Evolutionary conservation across 257 asterid species (phyloP).

Genomic region (Fraxinus pennsylvanica): DNA sequence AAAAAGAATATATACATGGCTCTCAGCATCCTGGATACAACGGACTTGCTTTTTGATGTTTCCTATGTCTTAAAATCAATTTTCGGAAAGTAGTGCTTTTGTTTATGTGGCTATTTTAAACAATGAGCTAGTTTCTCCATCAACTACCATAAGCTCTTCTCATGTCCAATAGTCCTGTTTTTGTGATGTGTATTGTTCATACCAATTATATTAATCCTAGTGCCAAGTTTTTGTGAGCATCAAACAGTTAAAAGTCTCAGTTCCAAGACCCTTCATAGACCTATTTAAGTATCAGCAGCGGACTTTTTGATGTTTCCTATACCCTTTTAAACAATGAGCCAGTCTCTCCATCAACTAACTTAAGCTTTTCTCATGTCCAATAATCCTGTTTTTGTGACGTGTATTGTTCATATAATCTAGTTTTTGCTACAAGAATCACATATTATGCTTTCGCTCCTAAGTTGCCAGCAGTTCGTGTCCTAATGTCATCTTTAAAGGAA

Average conservation of each 20-base stretch:
- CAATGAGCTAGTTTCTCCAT: background rate
- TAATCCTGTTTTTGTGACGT: background rate
- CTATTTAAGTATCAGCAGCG: background rate
- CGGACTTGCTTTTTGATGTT: background rate
- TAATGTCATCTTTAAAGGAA: background rate
- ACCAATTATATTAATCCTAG: slow-evolving; percentile 7
- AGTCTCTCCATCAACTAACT: background rate
- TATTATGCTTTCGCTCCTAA: background rate
- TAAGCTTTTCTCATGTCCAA: background rate
- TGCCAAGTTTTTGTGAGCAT: slow-evolving; percentile 8
- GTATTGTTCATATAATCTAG: background rate
- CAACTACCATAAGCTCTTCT: background rate
- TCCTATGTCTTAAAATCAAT: background rate
- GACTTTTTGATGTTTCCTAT: background rate
- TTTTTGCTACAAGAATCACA: background rate
- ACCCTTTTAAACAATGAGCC: no score
- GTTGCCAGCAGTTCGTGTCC: background rate
- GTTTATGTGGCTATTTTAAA: no score
- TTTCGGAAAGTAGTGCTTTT: no score
- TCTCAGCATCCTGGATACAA: background rate
- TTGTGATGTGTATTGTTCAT: background rate
- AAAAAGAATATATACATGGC: slow-evolving; percentile 16
- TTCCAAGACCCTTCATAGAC: background rate
- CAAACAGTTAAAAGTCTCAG: background rate
- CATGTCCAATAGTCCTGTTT: background rate